These are phyloP conservation scores for Leavenworthia alabamica DNA, from an alignment of 345 rosid species.

Conservation along the genomic window DNA sequence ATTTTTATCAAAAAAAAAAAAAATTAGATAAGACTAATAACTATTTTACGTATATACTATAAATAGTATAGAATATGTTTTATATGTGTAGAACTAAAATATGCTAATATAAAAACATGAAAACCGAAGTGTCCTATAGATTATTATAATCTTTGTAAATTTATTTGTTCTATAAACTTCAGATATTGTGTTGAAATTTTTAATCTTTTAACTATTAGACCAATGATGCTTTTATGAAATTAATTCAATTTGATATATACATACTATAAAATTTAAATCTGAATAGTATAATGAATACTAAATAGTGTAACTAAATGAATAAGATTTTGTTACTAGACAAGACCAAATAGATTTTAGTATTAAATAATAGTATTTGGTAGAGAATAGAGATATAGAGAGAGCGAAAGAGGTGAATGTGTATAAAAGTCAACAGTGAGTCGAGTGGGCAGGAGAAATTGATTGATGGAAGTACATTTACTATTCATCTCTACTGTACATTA, in stretches of 20 bases:
- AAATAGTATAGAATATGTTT: not conserved
- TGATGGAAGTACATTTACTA: conserved; percentile 21
- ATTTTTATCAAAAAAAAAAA: too few relatives aligned
- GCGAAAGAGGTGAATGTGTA: conserved; percentile 8
- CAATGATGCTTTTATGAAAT: too few relatives aligned
- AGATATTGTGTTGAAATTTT: not conserved
- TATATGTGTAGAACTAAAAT: not conserved
- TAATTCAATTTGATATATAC: too few relatives aligned
- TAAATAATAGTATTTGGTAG: not conserved
- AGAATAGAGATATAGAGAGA: not conserved
- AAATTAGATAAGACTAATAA: not conserved
- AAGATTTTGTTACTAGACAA: not conserved
- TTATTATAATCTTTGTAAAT: not conserved
- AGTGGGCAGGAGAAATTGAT: conserved; percentile 24
- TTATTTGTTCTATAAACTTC: too few relatives aligned
- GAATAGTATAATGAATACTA: too few relatives aligned
- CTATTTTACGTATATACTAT: not conserved
- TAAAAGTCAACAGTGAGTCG: conserved; percentile 25
- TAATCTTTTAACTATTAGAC: too few relatives aligned
- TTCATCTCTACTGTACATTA: too few relatives aligned
- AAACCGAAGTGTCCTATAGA: not conserved
- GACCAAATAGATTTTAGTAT: too few relatives aligned
- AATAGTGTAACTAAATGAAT: not conserved
- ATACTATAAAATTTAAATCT: too few relatives aligned
- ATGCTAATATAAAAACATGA: not conserved